Percentiles rank a stretch among this genome's conserved stretches.
Evolutionary conservation across 805 yeast genomes (phyloP).

Genomic region (Kodamaea nitidulidarum): DNA sequence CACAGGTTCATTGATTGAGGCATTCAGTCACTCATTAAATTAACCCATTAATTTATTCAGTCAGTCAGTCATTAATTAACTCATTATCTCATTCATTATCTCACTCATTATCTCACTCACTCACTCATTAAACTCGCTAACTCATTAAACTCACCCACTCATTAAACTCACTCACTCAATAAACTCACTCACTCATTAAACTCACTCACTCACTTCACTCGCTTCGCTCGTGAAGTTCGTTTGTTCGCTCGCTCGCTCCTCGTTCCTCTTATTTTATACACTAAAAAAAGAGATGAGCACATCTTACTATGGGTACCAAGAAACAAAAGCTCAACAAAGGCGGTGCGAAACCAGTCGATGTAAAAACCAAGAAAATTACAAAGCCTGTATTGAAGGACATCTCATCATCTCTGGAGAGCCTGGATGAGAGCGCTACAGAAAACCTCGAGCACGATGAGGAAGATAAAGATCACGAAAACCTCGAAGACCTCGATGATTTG

Average conservation of each 20-base stretch:
- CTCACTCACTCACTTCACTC: neutral
- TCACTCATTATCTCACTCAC: no score
- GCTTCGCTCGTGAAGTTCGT: no score
- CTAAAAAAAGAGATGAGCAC: conserved; percentile 6
- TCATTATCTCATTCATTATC: no score
- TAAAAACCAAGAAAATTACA: neutral
- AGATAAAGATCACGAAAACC: conserved; percentile 9
- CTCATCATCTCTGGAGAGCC: neutral
- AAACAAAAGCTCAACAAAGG: conserved; percentile 18
- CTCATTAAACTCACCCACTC: no score
- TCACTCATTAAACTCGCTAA: no score
- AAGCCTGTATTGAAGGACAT: conserved; percentile 6
- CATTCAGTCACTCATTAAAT: no score
- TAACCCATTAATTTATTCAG: no score
- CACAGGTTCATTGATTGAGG: no score
- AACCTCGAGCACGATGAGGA: conserved; percentile 11
- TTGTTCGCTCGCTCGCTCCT: no score
- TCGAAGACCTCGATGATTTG: conserved; percentile 14
- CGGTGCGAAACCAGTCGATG: conserved; percentile 1
- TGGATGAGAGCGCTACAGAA: conserved; percentile 7
- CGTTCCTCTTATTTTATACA: neutral
- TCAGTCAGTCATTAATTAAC: no score
- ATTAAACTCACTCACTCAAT: no score
- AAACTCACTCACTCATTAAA: no score
- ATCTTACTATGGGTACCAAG: conserved; percentile 11